Conservation (phyloP, 1,139 yeast species). For the Scheffersomyces stambukii region DNA sequence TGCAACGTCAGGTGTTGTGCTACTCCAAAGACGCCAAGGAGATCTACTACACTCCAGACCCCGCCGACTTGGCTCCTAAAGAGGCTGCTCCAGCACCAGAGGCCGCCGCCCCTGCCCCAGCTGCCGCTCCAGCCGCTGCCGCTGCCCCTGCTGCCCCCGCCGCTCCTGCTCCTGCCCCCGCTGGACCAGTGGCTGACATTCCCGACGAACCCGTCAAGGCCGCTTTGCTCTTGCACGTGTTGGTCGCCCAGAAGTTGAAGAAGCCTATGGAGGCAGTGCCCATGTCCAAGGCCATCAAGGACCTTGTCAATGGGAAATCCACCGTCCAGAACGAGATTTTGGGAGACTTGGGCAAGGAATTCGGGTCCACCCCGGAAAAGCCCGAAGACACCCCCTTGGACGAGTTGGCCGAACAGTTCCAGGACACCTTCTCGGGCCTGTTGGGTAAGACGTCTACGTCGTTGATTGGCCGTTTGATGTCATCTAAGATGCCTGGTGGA, state of each 20-base stretch:
- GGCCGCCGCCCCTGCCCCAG: conserved; percentile 41
- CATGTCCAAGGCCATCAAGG: conserved; percentile 89
- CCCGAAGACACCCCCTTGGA: conserved; percentile 97
- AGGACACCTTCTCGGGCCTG: conserved; percentile 81
- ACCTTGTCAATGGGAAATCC: conserved; percentile 96
- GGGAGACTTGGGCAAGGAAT: conserved; percentile 97
- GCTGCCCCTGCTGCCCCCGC: conserved; percentile 59
- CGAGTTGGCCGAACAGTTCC: conserved; percentile 93
- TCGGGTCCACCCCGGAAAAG: conserved; percentile 96
- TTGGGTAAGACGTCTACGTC: conserved; percentile 93
- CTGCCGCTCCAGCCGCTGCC: conserved; percentile 47
- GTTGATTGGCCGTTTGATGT: conserved; percentile 82
- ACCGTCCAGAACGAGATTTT: conserved; percentile 97
- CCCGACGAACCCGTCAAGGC: conserved; percentile 92
- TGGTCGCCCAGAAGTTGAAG: conserved; percentile 94
- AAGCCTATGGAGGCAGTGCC: conserved; percentile 84
- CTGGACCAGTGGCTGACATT: conserved; percentile 77
- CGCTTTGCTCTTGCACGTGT: conserved; percentile 71
- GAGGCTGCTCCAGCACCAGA: conserved; percentile 28
- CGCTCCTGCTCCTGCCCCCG: conserved; percentile 54
- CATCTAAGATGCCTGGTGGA: conserved; percentile 99
- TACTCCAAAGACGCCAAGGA: conserved; percentile 95
- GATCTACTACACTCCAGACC: conserved; percentile 93
- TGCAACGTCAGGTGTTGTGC: conserved; percentile 94
- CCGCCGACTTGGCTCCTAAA: conserved; percentile 47